Percentiles rank a stretch among this genome's conserved stretches.
These are phyloP conservation scores for Ambrosiella beaveri DNA, from an alignment of 2,329 filamentous ascomycete species.

Conservation along the genomic window DNA sequence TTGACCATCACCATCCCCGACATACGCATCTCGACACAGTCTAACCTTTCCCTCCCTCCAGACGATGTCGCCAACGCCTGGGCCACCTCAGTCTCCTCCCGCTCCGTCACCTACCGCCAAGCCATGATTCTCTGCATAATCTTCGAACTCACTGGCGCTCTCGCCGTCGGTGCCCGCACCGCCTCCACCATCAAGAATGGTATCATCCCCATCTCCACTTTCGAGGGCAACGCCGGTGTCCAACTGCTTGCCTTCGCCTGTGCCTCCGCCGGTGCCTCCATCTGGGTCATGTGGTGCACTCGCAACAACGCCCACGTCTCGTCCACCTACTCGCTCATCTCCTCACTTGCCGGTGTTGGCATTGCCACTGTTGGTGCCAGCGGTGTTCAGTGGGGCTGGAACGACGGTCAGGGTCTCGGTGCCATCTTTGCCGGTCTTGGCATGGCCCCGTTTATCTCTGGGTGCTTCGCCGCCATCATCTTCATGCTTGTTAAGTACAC, in stretches of 20 bases:
- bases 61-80: conserved; percentile 75
- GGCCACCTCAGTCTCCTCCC: conserved; percentile 67
- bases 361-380: conserved; percentile 46
- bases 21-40: neutral
- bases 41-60: conserved; percentile 18
- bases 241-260: conserved; percentile 53
- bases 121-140: conserved; percentile 49
- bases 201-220: conserved; percentile 45
- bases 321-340: conserved; percentile 55
- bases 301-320: conserved; percentile 56
- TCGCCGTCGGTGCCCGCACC: conserved; percentile 50
- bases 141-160: conserved; percentile 51
- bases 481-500: conserved; percentile 55
- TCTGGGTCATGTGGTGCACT: conserved; percentile 71
- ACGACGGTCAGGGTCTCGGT: conserved; percentile 48
- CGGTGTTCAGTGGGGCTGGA: conserved; percentile 53
- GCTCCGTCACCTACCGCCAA: conserved; percentile 53
- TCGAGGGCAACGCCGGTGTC: conserved; percentile 43
- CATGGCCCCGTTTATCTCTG: conserved; percentile 55
- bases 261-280: conserved; percentile 44
- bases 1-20: neutral
- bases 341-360: conserved; percentile 50
- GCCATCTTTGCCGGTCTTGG: conserved; percentile 54
- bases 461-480: conserved; percentile 45
- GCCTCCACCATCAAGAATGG: conserved; percentile 68